Conservation (phyloP, 805 yeast species). For the Millerozyma acaciae region DNA sequence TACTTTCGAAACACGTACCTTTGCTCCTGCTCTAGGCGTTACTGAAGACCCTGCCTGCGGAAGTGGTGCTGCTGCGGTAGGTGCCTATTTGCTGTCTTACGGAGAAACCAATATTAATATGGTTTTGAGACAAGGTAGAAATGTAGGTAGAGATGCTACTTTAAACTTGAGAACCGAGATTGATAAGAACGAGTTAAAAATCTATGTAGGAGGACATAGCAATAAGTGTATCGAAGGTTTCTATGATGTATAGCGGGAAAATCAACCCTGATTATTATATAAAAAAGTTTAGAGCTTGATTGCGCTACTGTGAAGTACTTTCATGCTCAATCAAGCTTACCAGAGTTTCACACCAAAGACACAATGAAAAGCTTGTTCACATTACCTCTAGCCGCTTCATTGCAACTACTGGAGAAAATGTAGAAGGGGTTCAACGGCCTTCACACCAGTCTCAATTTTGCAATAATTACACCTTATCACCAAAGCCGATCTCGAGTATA, state of each 20-base stretch:
- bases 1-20: constrained; percentile 38
- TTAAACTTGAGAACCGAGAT: constrained; percentile 20
- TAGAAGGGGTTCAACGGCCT: constrained; percentile 1
- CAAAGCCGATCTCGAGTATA: constrained; percentile 1
- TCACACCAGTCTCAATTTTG: background rate
- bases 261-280: background rate
- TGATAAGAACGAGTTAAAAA: constrained; percentile 7
- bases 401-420: background rate
- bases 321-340: background rate
- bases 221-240: constrained; percentile 34
- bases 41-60: constrained; percentile 58
- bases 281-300: background rate
- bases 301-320: background rate
- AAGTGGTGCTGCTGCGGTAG: constrained; percentile 38
- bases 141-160: constrained; percentile 36
- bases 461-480: background rate
- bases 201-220: constrained; percentile 40
- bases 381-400: background rate
- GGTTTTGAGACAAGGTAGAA: constrained; percentile 35
- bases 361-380: constrained; percentile 1
- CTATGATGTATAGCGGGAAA: constrained; percentile 5
- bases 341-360: background rate
- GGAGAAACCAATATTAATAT: constrained; percentile 19
- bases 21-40: constrained; percentile 33
- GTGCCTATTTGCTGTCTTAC: constrained; percentile 16